phyloP scores from a whole-genome alignment of 78 protist genomes.

The Tieghemostelium lacteum region DNA sequence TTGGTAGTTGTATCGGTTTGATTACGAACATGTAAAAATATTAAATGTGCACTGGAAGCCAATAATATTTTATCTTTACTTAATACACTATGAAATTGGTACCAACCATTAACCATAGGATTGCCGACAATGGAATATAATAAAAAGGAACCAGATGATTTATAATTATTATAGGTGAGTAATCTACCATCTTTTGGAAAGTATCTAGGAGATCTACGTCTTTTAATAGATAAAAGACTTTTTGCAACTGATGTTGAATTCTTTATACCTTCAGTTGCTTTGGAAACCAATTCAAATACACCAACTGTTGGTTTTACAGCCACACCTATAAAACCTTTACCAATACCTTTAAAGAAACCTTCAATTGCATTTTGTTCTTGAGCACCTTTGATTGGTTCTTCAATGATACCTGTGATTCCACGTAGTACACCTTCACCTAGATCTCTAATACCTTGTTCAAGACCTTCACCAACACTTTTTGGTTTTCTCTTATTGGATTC shows the following conservation, averaged over 20 bases:
- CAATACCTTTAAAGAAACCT: conserved; percentile 92
- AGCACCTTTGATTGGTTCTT: conserved; percentile 89
- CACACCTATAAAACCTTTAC: conserved; percentile 91
- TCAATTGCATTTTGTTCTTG: conserved; percentile 69
- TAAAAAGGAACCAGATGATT: conserved; percentile 27
- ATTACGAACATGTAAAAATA: not conserved
- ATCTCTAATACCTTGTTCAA: conserved; percentile 68
- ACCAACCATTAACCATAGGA: conserved; percentile 34
- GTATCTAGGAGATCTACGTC: conserved; percentile 69
- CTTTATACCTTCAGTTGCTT: conserved; percentile 83
- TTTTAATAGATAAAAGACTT: conserved; percentile 10
- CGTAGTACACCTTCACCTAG: conserved; percentile 79
- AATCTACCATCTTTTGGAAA: conserved; percentile 66
- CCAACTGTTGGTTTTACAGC: conserved; percentile 92
- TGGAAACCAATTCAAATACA: conserved; percentile 77
- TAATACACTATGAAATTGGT: conserved; percentile 32
- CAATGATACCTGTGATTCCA: conserved; percentile 91
- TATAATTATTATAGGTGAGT: conserved; percentile 16
- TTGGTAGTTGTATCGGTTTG: not conserved
- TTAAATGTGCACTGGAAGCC: conserved; percentile 15
- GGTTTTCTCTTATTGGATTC: conserved; percentile 52
- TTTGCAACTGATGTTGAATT: conserved; percentile 75
- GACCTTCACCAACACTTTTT: conserved; percentile 80
- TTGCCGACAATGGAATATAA: conserved; percentile 49
- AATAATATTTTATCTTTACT: conserved; percentile 1